Base-by-base conservation (phyloP, 2,329 filamentous ascomycete species). In the Pyrenochaeta sp. region DNA sequence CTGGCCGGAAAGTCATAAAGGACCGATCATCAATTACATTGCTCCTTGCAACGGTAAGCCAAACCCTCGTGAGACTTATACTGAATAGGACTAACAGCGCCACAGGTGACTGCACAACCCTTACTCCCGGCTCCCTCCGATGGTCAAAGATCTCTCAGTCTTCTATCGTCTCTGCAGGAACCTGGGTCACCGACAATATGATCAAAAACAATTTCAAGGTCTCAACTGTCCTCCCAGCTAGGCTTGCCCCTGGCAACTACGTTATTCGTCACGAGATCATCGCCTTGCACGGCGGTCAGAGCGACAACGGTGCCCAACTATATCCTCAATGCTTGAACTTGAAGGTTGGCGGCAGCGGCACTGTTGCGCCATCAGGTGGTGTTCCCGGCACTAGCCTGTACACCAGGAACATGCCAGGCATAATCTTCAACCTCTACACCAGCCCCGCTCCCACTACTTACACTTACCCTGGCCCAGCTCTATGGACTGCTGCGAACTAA, bases 201-300 rank as follows among this genome's bases (percentile, higher is more conserved):
- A 72, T 76, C 49, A 59, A 64, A 32, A 78, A 83, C 73, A 80
- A 84, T 48, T 79, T 78, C 31, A 82, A 82, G 17, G 71, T 58
- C 66, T 78, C 58, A 4, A 69, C 79, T 10, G 76, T 72, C 2
- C 75, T 84, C 18, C 82, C 82, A 9, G 45, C 57, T 0, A 71
- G 76, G 12, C 73, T 83, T 35, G 71, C 66, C 18, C 61, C 79
- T 0, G 83, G 83, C 2, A 77, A 81, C 59, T 85, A 85, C 52
- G 81, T 86, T 36, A 70, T 85, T 32, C 77, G 83, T 10, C 82
- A 85, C 60, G 83, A 85, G 69, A 77, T 79, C 42, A 79, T 81
- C 48, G 83, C 78, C 10, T 71, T 84, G 14, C 82, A 84, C 50
- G 67, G 72, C 0, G 76, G 74, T 1, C 50, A 64, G 12, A 75